These are phyloP conservation scores for Ilex paraguariensis DNA, from an alignment of 305 asterid species.

Conservation along the genomic window DNA sequence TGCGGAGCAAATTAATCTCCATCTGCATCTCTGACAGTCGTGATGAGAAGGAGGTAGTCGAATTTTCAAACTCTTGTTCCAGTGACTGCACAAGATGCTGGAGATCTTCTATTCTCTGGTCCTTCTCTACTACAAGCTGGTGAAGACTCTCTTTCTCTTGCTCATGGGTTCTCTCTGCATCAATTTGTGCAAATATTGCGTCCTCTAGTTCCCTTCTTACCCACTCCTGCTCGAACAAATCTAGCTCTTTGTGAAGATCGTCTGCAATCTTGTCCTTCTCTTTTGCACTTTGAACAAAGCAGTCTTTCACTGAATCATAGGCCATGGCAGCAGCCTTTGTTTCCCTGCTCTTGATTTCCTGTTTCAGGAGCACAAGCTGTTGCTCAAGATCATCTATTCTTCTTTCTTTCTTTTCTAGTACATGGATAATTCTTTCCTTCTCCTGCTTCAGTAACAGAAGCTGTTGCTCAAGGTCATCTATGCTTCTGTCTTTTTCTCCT, in stretches of 20 bases:
- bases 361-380: constrained; percentile 32
- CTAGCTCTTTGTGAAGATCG: constrained; percentile 21
- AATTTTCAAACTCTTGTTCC: constrained; percentile 62
- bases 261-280: constrained; percentile 5
- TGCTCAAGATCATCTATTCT: constrained; percentile 43
- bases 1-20: constrained; percentile 36
- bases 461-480: constrained; percentile 48
- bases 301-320: constrained; percentile 1
- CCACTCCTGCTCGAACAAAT: constrained; percentile 27
- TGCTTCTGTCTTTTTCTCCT: constrained; percentile 45
- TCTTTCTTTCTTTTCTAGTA: constrained; percentile 52
- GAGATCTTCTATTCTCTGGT: constrained; percentile 57
- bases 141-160: constrained; percentile 39
- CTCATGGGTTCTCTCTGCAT: constrained; percentile 21
- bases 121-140: constrained; percentile 68
- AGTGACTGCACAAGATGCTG: constrained; percentile 70
- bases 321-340: constrained; percentile 1
- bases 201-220: constrained; percentile 28
- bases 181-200: constrained; percentile 22
- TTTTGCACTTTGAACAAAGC: constrained; percentile 11
- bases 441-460: constrained; percentile 30
- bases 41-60: constrained; percentile 52
- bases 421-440: constrained; percentile 37
- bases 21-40: constrained; percentile 52
- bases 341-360: constrained; percentile 18